Percentiles rank a stretch among this genome's conserved stretches.
Conservation (phyloP, 2,329 filamentous ascomycete genomes). For the Xylaria sp. region DNA sequence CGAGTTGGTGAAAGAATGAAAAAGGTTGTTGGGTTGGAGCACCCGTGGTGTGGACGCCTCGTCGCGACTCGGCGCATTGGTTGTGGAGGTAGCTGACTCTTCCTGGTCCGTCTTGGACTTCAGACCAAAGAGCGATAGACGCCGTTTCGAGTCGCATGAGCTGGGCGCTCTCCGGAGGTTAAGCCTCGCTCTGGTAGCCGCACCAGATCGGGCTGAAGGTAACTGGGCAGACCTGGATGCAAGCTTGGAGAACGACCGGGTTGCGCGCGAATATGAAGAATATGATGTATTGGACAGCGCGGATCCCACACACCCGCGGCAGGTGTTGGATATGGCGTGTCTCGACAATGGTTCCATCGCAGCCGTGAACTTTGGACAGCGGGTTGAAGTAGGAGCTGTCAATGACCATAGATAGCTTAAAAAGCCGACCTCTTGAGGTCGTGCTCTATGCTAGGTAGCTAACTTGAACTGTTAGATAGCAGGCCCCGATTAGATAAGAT, state of each 20-base stretch:
- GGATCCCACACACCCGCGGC: constrained; percentile 46
- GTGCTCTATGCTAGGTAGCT: neutral
- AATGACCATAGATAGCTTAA: constrained; percentile 2
- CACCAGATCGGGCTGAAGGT: constrained; percentile 28
- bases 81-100: constrained; percentile 27
- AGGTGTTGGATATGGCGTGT: constrained; percentile 45
- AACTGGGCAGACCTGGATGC: constrained; percentile 28
- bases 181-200: constrained; percentile 33
- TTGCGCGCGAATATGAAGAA: constrained; percentile 35
- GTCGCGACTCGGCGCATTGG: constrained; percentile 38
- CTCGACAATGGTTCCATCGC: constrained; percentile 49
- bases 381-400: constrained; percentile 3
- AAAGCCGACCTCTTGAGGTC: constrained; percentile 17
- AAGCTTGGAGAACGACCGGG: constrained; percentile 43
- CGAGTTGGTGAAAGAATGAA: constrained; percentile 90
- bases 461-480: no score
- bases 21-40: constrained; percentile 82
- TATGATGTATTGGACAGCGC: constrained; percentile 37
- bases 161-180: constrained; percentile 10
- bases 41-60: constrained; percentile 44
- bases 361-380: neutral
- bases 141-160: constrained; percentile 34
- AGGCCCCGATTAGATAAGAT: no score
- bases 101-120: constrained; percentile 42
- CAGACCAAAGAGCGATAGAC: constrained; percentile 46